Conservation (phyloP, 225 moss, liverwort and hornwort species). For the Thuidium tamariscinum region DNA sequence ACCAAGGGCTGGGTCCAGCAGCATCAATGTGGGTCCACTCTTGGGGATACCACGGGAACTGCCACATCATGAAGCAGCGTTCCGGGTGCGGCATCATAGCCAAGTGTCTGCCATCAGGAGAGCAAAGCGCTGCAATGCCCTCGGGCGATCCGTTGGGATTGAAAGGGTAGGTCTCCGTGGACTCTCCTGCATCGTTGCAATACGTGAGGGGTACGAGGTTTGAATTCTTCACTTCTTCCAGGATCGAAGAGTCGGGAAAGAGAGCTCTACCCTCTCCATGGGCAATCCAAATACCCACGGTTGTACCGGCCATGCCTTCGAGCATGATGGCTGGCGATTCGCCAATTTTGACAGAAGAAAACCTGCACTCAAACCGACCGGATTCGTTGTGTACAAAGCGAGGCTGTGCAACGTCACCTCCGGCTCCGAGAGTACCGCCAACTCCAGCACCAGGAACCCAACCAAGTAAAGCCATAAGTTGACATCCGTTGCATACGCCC, state of each 20-base stretch:
- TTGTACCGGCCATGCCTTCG: slow-evolving; percentile 87
- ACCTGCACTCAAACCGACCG: slow-evolving; percentile 89
- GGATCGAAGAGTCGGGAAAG: slow-evolving; percentile 59
- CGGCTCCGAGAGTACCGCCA: slow-evolving; percentile 72
- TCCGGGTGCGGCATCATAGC: slow-evolving; percentile 99
- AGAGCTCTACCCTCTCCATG: slow-evolving; percentile 89
- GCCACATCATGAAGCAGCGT: slow-evolving; percentile 96
- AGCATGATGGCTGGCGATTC: slow-evolving; percentile 94
- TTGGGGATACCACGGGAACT: slow-evolving; percentile 89
- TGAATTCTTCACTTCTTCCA: slow-evolving; percentile 34
- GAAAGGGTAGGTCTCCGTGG: slow-evolving; percentile 77
- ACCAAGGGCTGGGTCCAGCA: slow-evolving; percentile 87
- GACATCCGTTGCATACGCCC: slow-evolving; percentile 96
- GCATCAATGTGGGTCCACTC: slow-evolving; percentile 66
- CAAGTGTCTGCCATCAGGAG: slow-evolving; percentile 83
- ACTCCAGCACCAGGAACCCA: slow-evolving; percentile 90
- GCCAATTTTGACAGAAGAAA: slow-evolving; percentile 67
- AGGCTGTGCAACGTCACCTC: slow-evolving; percentile 73
- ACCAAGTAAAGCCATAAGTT: slow-evolving; percentile 90
- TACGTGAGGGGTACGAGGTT: slow-evolving; percentile 68
- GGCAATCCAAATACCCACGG: slow-evolving; percentile 82
- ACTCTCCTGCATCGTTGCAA: slow-evolving; percentile 69
- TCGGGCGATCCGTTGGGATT: slow-evolving; percentile 93
- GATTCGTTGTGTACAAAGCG: slow-evolving; percentile 97
- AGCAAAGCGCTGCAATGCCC: slow-evolving; percentile 88